phyloP scores from a whole-genome alignment of 192 early-diverging fungal species.

The Backusella tarrabulga region DNA sequence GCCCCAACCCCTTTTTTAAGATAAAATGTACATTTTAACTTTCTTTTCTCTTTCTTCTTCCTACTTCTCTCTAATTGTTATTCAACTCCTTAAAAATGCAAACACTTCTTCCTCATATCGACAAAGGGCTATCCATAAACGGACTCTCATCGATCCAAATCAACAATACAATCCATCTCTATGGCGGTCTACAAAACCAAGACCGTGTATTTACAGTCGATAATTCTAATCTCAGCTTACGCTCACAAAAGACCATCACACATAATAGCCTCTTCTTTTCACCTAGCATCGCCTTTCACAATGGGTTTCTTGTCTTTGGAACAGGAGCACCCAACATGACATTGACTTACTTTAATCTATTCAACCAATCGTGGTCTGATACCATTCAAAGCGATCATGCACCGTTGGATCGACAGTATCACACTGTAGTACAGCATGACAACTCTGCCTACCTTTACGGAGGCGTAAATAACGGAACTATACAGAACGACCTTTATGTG shows the following conservation, averaged over 20 bases:
- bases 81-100: not conserved
- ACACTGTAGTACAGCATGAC: not conserved
- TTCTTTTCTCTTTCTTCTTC: not conserved
- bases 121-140: not conserved
- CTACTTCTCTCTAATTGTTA: not conserved
- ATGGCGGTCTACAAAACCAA: not conserved
- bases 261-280: not conserved
- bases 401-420: not conserved
- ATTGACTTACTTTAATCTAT: not conserved
- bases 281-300: not conserved
- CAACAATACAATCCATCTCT: constrained; percentile 7
- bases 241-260: not conserved
- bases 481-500: not conserved
- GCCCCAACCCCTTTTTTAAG: not conserved
- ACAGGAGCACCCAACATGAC: not conserved
- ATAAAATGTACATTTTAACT: not conserved
- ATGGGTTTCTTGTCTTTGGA: not conserved
- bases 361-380: not conserved
- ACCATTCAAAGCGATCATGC: not conserved
- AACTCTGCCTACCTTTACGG: not conserved
- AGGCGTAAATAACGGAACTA: not conserved
- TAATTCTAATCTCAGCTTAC: not conserved
- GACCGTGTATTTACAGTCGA: not conserved
- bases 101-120: not conserved
- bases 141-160: not conserved